Evolutionary conservation across 2,329 filamentous ascomycete species (phyloP), one percentile per base, ranked within the genome.

Genomic region (Macroventuria anomochaeta): DNA sequence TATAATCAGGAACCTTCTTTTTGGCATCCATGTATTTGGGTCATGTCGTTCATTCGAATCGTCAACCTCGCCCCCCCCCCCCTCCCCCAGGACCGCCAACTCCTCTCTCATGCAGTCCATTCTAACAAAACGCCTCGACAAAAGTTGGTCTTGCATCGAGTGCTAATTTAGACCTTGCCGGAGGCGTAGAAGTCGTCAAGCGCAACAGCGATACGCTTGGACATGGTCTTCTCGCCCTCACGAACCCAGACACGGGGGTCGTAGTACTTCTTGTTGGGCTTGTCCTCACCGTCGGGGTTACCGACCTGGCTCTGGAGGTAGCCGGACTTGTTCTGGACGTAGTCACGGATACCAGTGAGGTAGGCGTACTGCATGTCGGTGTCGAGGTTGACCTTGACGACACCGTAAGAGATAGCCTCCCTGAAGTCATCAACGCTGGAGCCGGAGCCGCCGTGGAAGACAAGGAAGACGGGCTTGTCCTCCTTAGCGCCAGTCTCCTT

Each of bases 331-430:
- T 97, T 97, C 77, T 86, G 89, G 72, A 91, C 84, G 83, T 92
- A 99, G 82, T 99, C 93, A 62, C 95, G 90, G 81, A 97, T 89
- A 80, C 95, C 95, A 59, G 81, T 81, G 65, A 95, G 85, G 85
- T 97, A 99, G 55, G 93, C 93, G 70, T 72, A 76, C 84, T 97
- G 93, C 80, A 97, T 85, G 76, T 99, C 95, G 43, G 95, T 99
- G 81, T 99, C 95, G 71, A 99, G 84, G 84, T 99, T 99, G 81
- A 99, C 95, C 88, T 99, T 99, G 82, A 97, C 89, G 68, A 99
- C 93, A 83, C 95, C 95, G 79, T 93, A 89, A 75, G 59, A 63
- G 54, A 71, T 71, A 13, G 68, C 68, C 50, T 71, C 60, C 7
- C 64, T 83, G 85, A 90, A 99, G 82, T 99, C 95, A 68, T 91